Percentiles rank a stretch among this genome's conserved stretches.
These are phyloP conservation scores for Tagetes patula DNA, from an alignment of 129 eudicot species.

Conservation along the genomic window DNA sequence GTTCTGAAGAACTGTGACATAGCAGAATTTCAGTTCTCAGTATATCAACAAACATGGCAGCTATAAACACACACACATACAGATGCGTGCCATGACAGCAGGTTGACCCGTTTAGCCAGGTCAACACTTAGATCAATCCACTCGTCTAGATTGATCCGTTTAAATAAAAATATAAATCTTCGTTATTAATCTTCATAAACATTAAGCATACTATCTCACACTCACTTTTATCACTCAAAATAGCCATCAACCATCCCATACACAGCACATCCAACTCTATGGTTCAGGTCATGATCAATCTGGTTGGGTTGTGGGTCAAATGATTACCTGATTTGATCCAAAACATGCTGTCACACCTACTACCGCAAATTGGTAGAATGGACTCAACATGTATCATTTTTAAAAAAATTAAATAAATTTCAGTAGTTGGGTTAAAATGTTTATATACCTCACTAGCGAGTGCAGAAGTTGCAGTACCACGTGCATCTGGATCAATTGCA, in stretches of 20 bases:
- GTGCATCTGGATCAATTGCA: conserved; percentile 66
- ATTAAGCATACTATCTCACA: background rate
- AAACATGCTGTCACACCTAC: background rate
- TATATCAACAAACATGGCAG: background rate
- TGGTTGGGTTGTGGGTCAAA: background rate
- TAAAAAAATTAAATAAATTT: background rate
- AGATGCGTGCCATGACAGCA: background rate
- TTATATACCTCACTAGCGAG: conserved; percentile 63
- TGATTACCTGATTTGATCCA: conserved; percentile 4
- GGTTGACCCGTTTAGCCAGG: background rate
- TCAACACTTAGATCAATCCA: background rate
- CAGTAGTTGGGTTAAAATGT: background rate
- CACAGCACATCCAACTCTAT: background rate
- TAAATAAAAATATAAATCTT: background rate
- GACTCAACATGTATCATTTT: background rate
- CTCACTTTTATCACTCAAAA: background rate
- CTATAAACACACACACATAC: background rate
- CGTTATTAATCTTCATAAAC: background rate
- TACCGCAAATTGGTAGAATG: background rate
- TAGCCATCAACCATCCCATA: background rate
- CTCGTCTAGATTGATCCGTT: background rate
- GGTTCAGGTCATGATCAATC: conserved; percentile 3
- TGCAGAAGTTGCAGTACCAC: conserved; percentile 77
- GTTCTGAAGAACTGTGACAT: conserved; percentile 69
- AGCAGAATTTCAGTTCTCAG: conserved; percentile 8